phyloP scores from a whole-genome alignment of 148 eudicot genomes.

The Vaccinium vitisidaea region DNA sequence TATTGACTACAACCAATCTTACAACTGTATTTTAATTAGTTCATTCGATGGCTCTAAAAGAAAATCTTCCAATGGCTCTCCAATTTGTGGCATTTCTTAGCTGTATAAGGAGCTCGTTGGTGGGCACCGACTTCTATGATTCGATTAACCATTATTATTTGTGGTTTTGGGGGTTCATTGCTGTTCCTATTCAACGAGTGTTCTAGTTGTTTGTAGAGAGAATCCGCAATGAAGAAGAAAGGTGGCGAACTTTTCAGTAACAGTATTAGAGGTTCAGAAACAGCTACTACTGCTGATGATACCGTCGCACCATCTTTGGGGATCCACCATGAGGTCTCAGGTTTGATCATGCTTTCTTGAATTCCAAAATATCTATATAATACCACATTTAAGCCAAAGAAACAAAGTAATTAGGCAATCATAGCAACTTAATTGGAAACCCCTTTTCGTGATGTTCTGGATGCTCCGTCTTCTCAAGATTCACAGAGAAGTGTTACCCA shows the following conservation, averaged over 20 bases:
- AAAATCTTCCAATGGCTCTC: background rate
- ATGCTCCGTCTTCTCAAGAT: constrained; percentile 43
- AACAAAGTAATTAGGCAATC: background rate
- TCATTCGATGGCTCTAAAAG: background rate
- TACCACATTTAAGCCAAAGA: background rate
- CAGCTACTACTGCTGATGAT: constrained; percentile 34
- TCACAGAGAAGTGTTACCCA: constrained; percentile 21
- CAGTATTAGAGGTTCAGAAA: constrained; percentile 32
- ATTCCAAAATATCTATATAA: background rate
- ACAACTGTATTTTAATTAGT: background rate
- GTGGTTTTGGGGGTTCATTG: background rate
- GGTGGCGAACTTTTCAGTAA: constrained; percentile 37
- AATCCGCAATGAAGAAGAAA: constrained; percentile 73
- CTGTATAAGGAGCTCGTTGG: background rate
- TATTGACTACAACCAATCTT: background rate
- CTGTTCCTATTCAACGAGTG: background rate
- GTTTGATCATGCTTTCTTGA: constrained; percentile 31
- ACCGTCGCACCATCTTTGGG: constrained; percentile 33
- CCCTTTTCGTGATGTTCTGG: constrained; percentile 30
- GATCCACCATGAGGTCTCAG: constrained; percentile 35
- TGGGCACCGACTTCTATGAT: background rate
- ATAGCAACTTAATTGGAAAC: constrained; percentile 20
- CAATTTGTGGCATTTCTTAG: background rate
- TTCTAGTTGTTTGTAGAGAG: constrained; percentile 51
- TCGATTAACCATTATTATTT: background rate